Conservation (phyloP, 495 filamentous ascomycete genomes). For the Tuber borchii region DNA sequence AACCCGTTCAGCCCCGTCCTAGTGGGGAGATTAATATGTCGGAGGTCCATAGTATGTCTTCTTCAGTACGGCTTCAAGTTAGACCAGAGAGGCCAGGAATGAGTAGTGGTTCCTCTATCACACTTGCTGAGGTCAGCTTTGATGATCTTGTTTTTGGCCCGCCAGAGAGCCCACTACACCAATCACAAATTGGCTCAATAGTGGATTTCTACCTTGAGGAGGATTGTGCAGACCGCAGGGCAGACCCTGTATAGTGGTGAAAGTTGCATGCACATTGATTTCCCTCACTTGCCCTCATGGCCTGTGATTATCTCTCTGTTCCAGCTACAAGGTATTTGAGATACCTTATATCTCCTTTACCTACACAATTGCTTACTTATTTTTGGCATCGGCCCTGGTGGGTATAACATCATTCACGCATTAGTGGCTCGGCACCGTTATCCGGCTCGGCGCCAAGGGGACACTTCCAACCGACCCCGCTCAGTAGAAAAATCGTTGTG, state of each 20-base stretch:
- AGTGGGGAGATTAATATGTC: background rate
- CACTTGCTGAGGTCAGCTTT: background rate
- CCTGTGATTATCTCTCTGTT: slow-evolving; percentile 8
- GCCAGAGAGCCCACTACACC: background rate
- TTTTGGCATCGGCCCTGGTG: too few relatives aligned
- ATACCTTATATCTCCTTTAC: too few relatives aligned
- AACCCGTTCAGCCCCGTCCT: background rate
- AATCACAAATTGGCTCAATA: background rate
- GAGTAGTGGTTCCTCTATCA: slow-evolving; percentile 5
- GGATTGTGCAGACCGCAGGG: too few relatives aligned
- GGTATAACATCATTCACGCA: too few relatives aligned
- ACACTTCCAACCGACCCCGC: too few relatives aligned
- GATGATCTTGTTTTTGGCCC: background rate
- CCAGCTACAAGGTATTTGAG: background rate
- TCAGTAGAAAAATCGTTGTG: too few relatives aligned
- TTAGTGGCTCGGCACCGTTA: too few relatives aligned
- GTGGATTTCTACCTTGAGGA: background rate
- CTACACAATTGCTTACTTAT: too few relatives aligned
- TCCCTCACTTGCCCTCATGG: slow-evolving; percentile 6
- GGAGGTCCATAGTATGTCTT: background rate
- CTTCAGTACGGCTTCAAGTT: slow-evolving; percentile 6
- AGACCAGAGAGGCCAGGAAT: background rate
- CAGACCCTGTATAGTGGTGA: slow-evolving; percentile 6
- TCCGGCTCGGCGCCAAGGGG: too few relatives aligned
- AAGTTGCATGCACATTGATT: background rate